Base-by-base conservation (phyloP, 2,329 filamentous ascomycete species). In the Leptographium procerum region DNA sequence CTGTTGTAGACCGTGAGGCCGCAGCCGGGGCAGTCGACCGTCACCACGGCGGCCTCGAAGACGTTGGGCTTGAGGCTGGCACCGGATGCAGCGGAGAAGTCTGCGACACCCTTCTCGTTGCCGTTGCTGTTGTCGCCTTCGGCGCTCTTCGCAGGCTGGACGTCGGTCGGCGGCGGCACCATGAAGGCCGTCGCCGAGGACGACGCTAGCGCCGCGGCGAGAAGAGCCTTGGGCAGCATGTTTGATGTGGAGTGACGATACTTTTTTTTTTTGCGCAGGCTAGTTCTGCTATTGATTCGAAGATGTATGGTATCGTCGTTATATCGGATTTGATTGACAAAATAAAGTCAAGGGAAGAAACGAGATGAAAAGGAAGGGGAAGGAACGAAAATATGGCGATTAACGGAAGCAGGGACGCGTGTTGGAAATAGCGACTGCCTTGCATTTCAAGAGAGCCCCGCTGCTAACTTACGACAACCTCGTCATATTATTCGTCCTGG, bases 11-110 rank as follows among this genome's bases (percentile, higher is more conserved):
- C 47, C 3, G 45, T 24, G 51, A 70, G 74, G 13, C 75, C 74
- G 65, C 83, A 85, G 61, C 77, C 76, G 24, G 74, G 71, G 65
- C 83, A 86, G 60, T 77, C 72, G 43, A 85, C 65, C 50, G 75
- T 70, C 31, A 56, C 4, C 7, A 22, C 28, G 26, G 53, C 33
- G 7, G 33, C 31, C 10, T 52, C 51, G 36, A 36, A 24, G 34
- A 24, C n/a, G n/a, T 36, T 11, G 2, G 22, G 22, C 33, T 54
- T 28, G 22, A 19, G 22, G 11, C 31, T 34, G 14, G 26, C 40
- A n/a, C 19, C 40, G n/a, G 40, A 9, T 19, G 40, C 40, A 2
- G 40, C 40, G 6, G 40, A 43, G 4, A n/a, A 19, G 40, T 43
- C 40, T 16, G 40, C 6, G 40, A 19, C 40, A n/a, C n/a, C 11